A percentile compares a stretch with the other conserved stretches of the same genome.
phyloP scores from a whole-genome alignment of 1,284 basidiomycete species.

The Wallemia hederae region DNA sequence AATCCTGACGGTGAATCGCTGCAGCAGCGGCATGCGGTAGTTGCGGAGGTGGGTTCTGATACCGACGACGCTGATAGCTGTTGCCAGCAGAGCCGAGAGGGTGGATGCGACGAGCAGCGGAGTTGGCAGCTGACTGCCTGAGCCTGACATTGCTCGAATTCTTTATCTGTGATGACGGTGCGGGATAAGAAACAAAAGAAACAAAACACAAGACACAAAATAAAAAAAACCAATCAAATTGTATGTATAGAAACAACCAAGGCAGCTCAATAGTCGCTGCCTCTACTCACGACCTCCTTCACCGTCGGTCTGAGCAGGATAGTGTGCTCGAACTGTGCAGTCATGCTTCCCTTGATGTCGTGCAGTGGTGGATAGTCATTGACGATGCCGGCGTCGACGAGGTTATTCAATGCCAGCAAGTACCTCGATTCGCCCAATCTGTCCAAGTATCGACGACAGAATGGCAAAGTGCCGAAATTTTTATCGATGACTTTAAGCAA shows the following conservation, averaged over 20 bases:
- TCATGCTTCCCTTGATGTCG: constrained; percentile 39
- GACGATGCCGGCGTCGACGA: constrained; percentile 67
- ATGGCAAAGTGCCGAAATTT: constrained; percentile 84
- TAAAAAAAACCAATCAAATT: too few relatives aligned
- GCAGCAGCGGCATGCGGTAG: constrained; percentile 11
- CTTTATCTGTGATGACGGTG: neutral
- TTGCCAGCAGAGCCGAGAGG: constrained; percentile 24
- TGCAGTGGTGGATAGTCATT: constrained; percentile 80
- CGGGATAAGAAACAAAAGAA: too few relatives aligned
- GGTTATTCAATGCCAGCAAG: constrained; percentile 64
- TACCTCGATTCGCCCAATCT: constrained; percentile 83
- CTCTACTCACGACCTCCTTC: constrained; percentile 82
- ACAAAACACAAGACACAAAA: too few relatives aligned
- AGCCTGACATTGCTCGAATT: constrained; percentile 13
- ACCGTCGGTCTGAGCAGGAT: constrained; percentile 66
- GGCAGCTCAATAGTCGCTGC: constrained; percentile 52
- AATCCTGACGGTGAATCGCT: constrained; percentile 72
- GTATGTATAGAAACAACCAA: neutral
- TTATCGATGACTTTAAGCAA: constrained; percentile 67
- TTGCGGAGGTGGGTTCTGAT: neutral
- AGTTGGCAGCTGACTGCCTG: constrained; percentile 21
- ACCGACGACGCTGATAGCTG: neutral
- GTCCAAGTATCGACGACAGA: constrained; percentile 82
- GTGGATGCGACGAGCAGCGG: constrained; percentile 33
- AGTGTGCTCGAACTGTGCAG: constrained; percentile 86